Percentiles rank a stretch among this genome's conserved stretches.
These are phyloP conservation scores for Mucor indicus DNA, from an alignment of 371 early-diverging fungal genomes.

Conservation along the genomic window DNA sequence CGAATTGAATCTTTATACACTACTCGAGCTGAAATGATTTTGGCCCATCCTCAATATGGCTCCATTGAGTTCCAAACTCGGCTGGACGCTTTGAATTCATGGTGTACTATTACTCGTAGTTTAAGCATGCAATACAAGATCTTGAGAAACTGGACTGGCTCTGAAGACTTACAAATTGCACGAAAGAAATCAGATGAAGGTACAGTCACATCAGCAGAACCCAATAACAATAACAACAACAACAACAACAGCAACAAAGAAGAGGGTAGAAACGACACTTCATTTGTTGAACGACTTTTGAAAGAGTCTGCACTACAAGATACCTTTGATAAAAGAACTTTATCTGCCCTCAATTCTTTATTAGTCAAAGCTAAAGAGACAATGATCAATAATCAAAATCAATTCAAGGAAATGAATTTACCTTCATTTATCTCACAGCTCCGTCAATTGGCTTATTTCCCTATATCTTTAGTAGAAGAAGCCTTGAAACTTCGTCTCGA, in stretches of 20 bases:
- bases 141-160: conserved; percentile 82
- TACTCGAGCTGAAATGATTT: conserved; percentile 61
- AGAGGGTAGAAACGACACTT: conserved; percentile 41
- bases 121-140: conserved; percentile 72
- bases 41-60: conserved; percentile 71
- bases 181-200: conserved; percentile 23
- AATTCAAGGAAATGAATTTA: conserved; percentile 67
- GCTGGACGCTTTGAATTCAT: conserved; percentile 74
- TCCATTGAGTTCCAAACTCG: conserved; percentile 65
- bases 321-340: conserved; percentile 76
- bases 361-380: conserved; percentile 61
- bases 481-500: conserved; percentile 75
- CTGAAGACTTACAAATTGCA: conserved; percentile 65
- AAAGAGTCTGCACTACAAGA: conserved; percentile 79
- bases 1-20: conserved; percentile 77
- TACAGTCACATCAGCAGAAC: not conserved
- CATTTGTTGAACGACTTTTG: conserved; percentile 82
- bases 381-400: conserved; percentile 62
- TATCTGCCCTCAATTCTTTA: conserved; percentile 54
- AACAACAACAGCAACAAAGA: not conserved
- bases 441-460: conserved; percentile 72
- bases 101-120: conserved; percentile 72
- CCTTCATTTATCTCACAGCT: conserved; percentile 66
- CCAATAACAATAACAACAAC: conserved; percentile 1
- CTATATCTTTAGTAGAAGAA: conserved; percentile 75